phyloP scores from a whole-genome alignment of 208 protist genomes.

The Zelonia costaricensis region DNA sequence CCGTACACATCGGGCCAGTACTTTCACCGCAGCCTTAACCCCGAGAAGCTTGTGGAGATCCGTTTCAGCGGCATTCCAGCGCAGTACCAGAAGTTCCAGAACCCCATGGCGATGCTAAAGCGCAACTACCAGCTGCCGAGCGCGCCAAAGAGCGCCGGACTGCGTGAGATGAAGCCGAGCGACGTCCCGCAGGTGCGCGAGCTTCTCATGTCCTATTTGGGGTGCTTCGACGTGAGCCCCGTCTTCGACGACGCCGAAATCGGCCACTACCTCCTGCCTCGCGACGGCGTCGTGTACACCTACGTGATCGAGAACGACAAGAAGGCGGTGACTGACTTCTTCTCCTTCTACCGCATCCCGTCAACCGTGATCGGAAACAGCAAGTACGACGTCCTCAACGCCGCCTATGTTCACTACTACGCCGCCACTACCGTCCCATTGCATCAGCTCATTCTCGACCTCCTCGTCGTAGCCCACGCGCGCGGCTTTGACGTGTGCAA shows the following conservation, averaged over 20 bases:
- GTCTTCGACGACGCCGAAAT: conserved; percentile 95
- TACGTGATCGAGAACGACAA: conserved; percentile 94
- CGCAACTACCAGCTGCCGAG: conserved; percentile 65
- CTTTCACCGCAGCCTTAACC: conserved; percentile 98
- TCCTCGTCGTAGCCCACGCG: conserved; percentile 89
- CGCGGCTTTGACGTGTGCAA: conserved; percentile 99
- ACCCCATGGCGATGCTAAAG: conserved; percentile 85
- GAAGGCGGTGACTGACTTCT: conserved; percentile 96
- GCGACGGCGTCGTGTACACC: conserved; percentile 92
- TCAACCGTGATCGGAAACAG: conserved; percentile 96
- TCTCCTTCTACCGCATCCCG: conserved; percentile 98
- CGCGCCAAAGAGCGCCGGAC: conserved; percentile 42
- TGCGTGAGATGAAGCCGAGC: conserved; percentile 76
- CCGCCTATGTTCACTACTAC: conserved; percentile 98
- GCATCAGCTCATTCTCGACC: conserved; percentile 89
- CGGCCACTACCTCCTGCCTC: conserved; percentile 95
- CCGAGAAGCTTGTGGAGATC: conserved; percentile 96
- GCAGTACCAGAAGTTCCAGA: conserved; percentile 72
- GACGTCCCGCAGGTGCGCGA: conserved; percentile 79
- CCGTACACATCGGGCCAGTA: conserved; percentile 96
- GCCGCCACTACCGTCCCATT: conserved; percentile 86
- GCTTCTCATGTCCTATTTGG: conserved; percentile 88
- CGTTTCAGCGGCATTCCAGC: conserved; percentile 72
- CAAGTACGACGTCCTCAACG: conserved; percentile 93
- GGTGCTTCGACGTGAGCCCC: conserved; percentile 76